Evolutionary conservation across 345 rosid species (phyloP).

Genomic region (Raphanus sativus): DNA sequence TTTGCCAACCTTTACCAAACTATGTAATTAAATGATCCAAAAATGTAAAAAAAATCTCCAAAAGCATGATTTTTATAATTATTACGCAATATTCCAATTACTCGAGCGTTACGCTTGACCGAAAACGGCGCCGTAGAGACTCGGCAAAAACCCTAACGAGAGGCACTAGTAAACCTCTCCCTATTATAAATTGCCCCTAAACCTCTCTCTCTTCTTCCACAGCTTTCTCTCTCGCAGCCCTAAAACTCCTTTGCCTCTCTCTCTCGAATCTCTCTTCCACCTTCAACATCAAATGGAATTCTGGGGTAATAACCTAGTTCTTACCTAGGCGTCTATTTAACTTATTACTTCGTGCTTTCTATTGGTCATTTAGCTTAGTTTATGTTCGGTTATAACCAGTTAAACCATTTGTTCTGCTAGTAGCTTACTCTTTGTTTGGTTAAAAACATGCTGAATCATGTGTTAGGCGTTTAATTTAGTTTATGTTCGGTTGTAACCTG

Average conservation of each 20-base stretch:
- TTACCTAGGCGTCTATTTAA: neutral
- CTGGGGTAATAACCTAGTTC: conserved; percentile 50
- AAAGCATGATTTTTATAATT: neutral
- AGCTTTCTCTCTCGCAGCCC: neutral
- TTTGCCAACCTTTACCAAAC: neutral
- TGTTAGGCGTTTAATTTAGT: neutral
- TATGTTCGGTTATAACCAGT: neutral
- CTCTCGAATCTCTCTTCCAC: neutral
- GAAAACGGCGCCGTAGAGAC: conserved; percentile 25
- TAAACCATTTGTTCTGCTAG: neutral
- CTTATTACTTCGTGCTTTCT: neutral
- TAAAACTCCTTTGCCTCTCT: neutral
- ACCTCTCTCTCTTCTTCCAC: neutral
- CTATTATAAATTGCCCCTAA: conserved; percentile 30
- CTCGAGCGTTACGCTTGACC: neutral
- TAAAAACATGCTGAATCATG: too few species aligned
- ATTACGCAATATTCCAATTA: neutral
- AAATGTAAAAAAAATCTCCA: neutral
- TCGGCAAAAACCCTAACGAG: conserved; percentile 33
- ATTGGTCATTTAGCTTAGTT: neutral
- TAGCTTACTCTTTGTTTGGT: neutral
- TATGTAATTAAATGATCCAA: neutral
- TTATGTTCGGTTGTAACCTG: neutral
- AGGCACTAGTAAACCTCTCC: conserved; percentile 18
- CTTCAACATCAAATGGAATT: conserved; percentile 50